These are phyloP conservation scores for Rhynchosporium secalis DNA, from an alignment of 2,329 filamentous ascomycete species.

Conservation along the genomic window DNA sequence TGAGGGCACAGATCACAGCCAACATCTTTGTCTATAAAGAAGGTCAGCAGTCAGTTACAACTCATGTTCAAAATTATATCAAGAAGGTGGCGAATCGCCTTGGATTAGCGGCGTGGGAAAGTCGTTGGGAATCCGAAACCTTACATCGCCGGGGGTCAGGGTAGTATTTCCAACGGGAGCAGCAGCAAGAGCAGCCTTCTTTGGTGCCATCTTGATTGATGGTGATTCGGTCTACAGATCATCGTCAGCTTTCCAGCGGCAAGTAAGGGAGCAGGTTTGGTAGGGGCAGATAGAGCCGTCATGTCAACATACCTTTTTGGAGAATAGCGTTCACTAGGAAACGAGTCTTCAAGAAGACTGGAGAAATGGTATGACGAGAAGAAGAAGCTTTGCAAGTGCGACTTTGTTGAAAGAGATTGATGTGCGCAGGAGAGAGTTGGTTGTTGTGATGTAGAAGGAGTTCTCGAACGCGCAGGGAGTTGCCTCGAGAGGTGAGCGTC, in stretches of 20 bases:
- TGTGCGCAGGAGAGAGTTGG: not conserved
- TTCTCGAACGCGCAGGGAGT: not conserved
- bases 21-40: conserved; percentile 3
- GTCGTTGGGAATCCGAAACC: not conserved
- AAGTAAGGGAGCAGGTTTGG: not conserved
- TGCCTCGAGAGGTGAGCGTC: not conserved
- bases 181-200: not conserved
- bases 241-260: not conserved
- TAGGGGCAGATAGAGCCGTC: not conserved
- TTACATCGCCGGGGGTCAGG: not conserved
- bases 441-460: not conserved
- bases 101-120: too few relatives aligned
- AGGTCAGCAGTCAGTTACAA: not conserved
- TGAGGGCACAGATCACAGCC: conserved; percentile 9
- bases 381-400: not conserved
- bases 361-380: not conserved
- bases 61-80: too few relatives aligned
- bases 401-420: not conserved
- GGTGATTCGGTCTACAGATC: not conserved
- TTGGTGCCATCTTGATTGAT: conserved; percentile 5
- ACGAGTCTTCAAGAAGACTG: not conserved
- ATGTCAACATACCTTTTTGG: conserved; percentile 2
- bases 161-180: not conserved
- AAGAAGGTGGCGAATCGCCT: too few relatives aligned
- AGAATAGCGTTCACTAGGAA: not conserved